These are phyloP conservation scores for Guadua angustifolia DNA, from an alignment of 176 grass and related monocot genomes.

Conservation along the genomic window DNA sequence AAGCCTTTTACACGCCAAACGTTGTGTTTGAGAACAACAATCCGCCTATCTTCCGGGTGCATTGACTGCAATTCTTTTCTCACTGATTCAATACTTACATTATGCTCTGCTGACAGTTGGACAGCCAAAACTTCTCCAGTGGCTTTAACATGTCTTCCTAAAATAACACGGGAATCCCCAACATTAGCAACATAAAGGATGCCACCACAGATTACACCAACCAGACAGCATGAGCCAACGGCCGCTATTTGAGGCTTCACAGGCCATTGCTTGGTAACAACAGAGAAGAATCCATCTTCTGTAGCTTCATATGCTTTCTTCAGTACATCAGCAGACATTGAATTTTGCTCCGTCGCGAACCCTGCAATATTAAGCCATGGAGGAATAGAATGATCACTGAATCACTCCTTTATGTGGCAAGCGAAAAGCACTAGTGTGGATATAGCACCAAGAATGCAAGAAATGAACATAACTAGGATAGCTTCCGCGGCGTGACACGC, in stretches of 20 bases:
- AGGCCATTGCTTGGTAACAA: constrained; percentile 82
- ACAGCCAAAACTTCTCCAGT: constrained; percentile 87
- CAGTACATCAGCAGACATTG: constrained; percentile 84
- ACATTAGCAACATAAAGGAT: constrained; percentile 80
- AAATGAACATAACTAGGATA: constrained; percentile 31
- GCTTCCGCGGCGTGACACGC: no score
- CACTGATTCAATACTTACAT: constrained; percentile 77
- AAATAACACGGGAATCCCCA: constrained; percentile 85
- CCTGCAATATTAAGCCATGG: constrained; percentile 54
- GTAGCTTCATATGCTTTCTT: constrained; percentile 93
- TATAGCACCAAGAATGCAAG: neutral
- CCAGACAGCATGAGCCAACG: constrained; percentile 91
- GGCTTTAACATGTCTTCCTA: constrained; percentile 78
- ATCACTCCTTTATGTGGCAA: neutral
- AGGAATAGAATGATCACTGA: constrained; percentile 23
- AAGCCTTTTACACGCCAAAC: constrained; percentile 98
- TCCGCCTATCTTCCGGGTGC: constrained; percentile 79
- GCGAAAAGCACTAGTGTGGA: neutral
- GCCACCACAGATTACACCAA: constrained; percentile 76
- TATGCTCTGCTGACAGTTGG: constrained; percentile 93
- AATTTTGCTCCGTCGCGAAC: constrained; percentile 77
- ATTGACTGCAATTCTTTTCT: constrained; percentile 83
- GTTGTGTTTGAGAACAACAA: constrained; percentile 93
- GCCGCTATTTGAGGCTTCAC: constrained; percentile 91
- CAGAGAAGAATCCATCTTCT: constrained; percentile 88